Evolutionary conservation across 108 stramenopile species (phyloP).

Genomic region (Pelagomonas calceolata): DNA sequence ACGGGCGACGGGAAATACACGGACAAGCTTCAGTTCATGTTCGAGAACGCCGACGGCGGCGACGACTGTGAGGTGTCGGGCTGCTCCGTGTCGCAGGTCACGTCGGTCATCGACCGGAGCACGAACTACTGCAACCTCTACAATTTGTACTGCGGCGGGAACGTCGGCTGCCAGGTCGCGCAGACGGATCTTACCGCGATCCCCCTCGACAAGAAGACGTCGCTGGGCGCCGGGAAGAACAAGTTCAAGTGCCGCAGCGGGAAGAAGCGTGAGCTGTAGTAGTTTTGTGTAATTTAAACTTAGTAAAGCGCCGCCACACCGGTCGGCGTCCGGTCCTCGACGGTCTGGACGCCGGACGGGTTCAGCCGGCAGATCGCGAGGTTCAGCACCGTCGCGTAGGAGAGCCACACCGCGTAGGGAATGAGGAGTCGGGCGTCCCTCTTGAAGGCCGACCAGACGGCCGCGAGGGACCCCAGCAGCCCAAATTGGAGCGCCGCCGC

Average conservation of each 20-base stretch:
- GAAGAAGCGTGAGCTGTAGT: too few relatives aligned
- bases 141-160: constrained; percentile 17
- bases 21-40: constrained; percentile 14
- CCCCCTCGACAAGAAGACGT: not conserved
- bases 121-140: constrained; percentile 35
- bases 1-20: constrained; percentile 31
- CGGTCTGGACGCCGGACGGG: constrained; percentile 11
- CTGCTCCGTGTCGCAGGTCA: constrained; percentile 25
- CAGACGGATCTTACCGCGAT: constrained; percentile 1
- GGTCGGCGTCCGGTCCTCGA: too few relatives aligned
- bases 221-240: not conserved
- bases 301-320: too few relatives aligned
- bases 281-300: too few relatives aligned
- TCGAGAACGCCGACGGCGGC: not conserved
- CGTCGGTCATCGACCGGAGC: constrained; percentile 18
- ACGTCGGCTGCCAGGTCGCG: constrained; percentile 8
- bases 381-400: constrained; percentile 50
- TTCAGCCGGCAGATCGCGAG: constrained; percentile 41
- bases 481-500: constrained; percentile 35
- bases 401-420: constrained; percentile 49
- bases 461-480: constrained; percentile 30
- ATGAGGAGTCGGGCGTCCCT: constrained; percentile 40
- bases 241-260: not conserved
- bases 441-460: constrained; percentile 28
- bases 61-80: constrained; percentile 5